phyloP scores from a whole-genome alignment of 2,329 filamentous ascomycete species.

The Ophiosphaerella narmari region DNA sequence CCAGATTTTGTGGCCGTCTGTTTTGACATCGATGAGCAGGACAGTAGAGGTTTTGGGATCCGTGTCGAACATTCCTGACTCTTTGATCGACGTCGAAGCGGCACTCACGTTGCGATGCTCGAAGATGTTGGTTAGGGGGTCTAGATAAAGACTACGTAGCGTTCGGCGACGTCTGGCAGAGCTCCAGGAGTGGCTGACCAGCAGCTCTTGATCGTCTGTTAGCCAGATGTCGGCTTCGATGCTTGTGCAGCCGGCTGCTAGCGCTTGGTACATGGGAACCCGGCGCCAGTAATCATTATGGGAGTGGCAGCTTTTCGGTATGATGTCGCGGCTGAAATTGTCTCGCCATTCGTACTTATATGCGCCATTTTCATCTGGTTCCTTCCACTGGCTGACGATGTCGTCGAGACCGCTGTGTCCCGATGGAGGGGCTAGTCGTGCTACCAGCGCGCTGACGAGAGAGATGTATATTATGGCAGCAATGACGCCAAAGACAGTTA shows the following conservation, averaged over 20 bases:
- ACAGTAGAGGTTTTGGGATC: slow-evolving; percentile 53
- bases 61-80: slow-evolving; percentile 57
- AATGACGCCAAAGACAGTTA: slow-evolving; percentile 21
- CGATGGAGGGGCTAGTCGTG: slow-evolving; percentile 23
- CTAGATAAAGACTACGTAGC: slow-evolving; percentile 33
- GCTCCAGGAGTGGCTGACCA: slow-evolving; percentile 33
- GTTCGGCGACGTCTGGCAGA: slow-evolving; percentile 25
- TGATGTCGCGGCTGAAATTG: slow-evolving; percentile 45
- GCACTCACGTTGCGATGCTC: slow-evolving; percentile 30
- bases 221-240: slow-evolving; percentile 43
- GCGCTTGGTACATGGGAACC: slow-evolving; percentile 47
- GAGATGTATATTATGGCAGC: slow-evolving; percentile 29
- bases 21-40: slow-evolving; percentile 74
- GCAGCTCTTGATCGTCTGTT: slow-evolving; percentile 28
- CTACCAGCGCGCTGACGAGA: slow-evolving; percentile 25
- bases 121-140: slow-evolving; percentile 51
- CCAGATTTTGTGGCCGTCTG: slow-evolving; percentile 57
- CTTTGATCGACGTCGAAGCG: slow-evolving; percentile 20
- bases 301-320: slow-evolving; percentile 46
- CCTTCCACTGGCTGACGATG: slow-evolving; percentile 32
- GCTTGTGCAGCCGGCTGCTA: slow-evolving; percentile 45
- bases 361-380: slow-evolving; percentile 24
- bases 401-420: slow-evolving; percentile 27
- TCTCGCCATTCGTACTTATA: slow-evolving; percentile 39
- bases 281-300: slow-evolving; percentile 52